Conservation (phyloP, 768 basidiomycete genomes). For the Podaxis pistillaris region DNA sequence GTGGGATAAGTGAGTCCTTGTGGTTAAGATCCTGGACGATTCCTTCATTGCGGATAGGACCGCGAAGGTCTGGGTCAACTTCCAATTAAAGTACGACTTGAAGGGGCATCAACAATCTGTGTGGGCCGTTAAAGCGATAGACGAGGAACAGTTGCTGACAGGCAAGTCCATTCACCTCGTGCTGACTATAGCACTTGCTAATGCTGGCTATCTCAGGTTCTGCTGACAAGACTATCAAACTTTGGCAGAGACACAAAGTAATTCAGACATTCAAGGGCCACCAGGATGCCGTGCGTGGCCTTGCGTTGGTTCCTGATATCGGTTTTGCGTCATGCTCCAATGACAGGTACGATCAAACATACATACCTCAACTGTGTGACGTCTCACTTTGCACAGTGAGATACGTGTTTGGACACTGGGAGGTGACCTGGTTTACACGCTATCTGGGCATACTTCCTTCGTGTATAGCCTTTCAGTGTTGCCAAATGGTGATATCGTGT, state of each 20-base stretch:
- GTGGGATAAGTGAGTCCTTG: constrained; percentile 83
- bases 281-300: constrained; percentile 85
- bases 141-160: constrained; percentile 75
- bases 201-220: constrained; percentile 54
- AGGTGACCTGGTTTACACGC: constrained; percentile 69
- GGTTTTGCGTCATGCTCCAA: constrained; percentile 97
- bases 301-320: constrained; percentile 77
- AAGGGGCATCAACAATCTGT: constrained; percentile 89
- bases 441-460: constrained; percentile 97
- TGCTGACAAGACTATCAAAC: constrained; percentile 91
- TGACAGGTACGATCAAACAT: constrained; percentile 63
- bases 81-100: constrained; percentile 67
- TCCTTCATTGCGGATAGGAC: constrained; percentile 51
- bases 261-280: constrained; percentile 83
- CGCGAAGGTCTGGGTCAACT: constrained; percentile 91
- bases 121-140: constrained; percentile 86
- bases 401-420: constrained; percentile 90
- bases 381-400: constrained; percentile 50
- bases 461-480: constrained; percentile 88
- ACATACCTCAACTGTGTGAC: not conserved
- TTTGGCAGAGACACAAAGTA: constrained; percentile 79
- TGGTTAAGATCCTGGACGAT: constrained; percentile 2
- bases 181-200: not conserved
- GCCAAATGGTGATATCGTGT: constrained; percentile 79
- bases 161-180: constrained; percentile 45